phyloP scores from a whole-genome alignment of 2,329 filamentous ascomycete genomes.

The Fusarium lateritium region DNA sequence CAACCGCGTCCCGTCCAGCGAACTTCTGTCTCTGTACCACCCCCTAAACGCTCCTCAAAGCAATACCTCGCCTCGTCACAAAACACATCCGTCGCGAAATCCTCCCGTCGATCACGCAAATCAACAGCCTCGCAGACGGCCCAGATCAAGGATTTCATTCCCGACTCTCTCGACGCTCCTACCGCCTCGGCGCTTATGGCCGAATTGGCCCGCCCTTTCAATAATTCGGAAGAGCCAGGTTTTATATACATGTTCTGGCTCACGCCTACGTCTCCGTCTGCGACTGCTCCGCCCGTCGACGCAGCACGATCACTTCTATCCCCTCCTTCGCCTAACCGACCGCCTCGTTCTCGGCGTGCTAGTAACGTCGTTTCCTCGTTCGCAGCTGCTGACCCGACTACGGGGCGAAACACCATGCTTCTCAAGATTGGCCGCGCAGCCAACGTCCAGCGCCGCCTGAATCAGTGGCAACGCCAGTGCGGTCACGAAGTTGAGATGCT shows the following conservation, averaged over 20 bases:
- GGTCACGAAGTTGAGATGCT: conserved; percentile 90
- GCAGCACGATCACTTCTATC: conserved; percentile 72
- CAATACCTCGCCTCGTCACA: conserved; percentile 34
- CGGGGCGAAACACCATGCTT: conserved; percentile 68
- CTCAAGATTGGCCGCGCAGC: conserved; percentile 77
- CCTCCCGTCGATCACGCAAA: conserved; percentile 49
- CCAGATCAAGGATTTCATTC: conserved; percentile 71
- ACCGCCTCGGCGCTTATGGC: conserved; percentile 79
- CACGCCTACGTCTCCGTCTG: conserved; percentile 71
- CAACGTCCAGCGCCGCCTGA: conserved; percentile 92
- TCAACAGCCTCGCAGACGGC: conserved; percentile 53
- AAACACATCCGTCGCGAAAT: conserved; percentile 50
- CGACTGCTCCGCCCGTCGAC: conserved; percentile 67
- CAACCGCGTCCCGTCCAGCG: conserved; percentile 63
- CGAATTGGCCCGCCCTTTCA: conserved; percentile 79
- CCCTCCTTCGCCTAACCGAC: conserved; percentile 59
- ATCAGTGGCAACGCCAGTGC: conserved; percentile 95
- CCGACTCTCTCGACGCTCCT: conserved; percentile 74
- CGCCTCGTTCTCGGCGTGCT: conserved; percentile 60
- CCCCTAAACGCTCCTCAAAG: conserved; percentile 34
- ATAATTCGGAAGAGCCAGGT: conserved; percentile 81
- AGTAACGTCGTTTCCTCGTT: conserved; percentile 71
- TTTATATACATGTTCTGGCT: conserved; percentile 99
- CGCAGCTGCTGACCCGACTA: conserved; percentile 53
- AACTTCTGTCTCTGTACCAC: conserved; percentile 43